phyloP scores from a whole-genome alignment of 2,329 filamentous ascomycete species.

The Dactylellina cionopaga region DNA sequence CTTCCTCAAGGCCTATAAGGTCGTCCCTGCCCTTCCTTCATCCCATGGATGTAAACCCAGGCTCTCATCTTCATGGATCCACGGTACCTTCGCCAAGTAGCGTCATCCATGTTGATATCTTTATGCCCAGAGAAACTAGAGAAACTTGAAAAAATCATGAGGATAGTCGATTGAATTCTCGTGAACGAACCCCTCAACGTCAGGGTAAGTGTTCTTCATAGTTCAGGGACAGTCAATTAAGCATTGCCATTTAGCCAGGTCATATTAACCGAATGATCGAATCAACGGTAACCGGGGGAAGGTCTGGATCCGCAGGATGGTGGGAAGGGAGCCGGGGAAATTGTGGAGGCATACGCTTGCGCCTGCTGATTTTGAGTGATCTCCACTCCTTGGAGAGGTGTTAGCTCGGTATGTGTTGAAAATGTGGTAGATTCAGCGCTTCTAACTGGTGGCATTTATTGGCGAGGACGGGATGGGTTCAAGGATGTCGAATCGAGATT shows the following conservation, averaged over 20 bases:
- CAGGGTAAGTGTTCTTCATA: background rate
- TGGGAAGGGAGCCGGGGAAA: conserved; percentile 40
- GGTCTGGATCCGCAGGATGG: background rate
- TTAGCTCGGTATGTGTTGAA: conserved; percentile 27
- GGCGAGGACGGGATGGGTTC: conserved; percentile 4
- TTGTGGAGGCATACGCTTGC: conserved; percentile 10
- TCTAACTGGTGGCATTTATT: conserved; percentile 47
- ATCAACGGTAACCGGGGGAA: background rate
- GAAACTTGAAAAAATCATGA: background rate
- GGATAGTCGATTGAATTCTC: background rate
- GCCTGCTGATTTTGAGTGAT: too few relatives aligned
- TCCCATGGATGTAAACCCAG: too few relatives aligned
- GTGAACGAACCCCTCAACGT: background rate
- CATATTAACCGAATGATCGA: conserved; percentile 15
- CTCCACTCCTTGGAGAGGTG: too few relatives aligned
- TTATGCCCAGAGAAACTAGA: too few relatives aligned
- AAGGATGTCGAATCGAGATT: conserved; percentile 20
- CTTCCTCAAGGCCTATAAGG: too few relatives aligned
- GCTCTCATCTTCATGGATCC: too few relatives aligned
- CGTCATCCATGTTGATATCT: too few relatives aligned
- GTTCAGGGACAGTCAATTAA: conserved; percentile 14
- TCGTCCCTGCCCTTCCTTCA: too few relatives aligned
- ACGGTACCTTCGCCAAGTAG: too few relatives aligned
- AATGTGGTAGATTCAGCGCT: conserved; percentile 35
- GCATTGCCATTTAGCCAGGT: conserved; percentile 30